phyloP scores from a whole-genome alignment of 2,329 filamentous ascomycete species.

The Talaromyces amestolkiae region DNA sequence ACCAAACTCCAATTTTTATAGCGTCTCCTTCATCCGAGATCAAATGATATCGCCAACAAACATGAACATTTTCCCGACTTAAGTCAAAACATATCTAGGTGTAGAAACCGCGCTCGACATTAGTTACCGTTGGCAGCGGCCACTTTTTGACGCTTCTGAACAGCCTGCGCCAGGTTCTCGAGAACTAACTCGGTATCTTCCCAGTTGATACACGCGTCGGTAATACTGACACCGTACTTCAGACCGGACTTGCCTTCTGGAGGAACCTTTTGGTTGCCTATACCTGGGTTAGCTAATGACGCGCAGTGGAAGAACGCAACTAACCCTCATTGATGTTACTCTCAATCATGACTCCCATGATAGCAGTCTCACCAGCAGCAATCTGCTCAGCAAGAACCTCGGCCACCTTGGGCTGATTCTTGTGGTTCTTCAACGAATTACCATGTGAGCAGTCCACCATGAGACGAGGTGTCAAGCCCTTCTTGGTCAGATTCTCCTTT shows the following conservation, averaged over 20 bases:
- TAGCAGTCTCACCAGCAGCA: slow-evolving; percentile 73
- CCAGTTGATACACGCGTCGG: slow-evolving; percentile 95
- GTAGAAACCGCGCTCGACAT: not conserved
- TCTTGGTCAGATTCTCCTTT: slow-evolving; percentile 72
- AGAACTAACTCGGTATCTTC: slow-evolving; percentile 80
- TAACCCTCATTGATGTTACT: slow-evolving; percentile 90
- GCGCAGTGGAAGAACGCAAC: slow-evolving; percentile 24
- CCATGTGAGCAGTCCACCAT: slow-evolving; percentile 99
- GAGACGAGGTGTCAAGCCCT: slow-evolving; percentile 70
- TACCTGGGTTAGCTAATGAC: not conserved
- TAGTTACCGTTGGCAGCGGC: slow-evolving; percentile 23
- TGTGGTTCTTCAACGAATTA: slow-evolving; percentile 93
- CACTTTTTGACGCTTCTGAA: slow-evolving; percentile 67
- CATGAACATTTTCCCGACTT: not conserved
- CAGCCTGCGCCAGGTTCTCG: slow-evolving; percentile 72
- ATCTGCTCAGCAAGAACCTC: slow-evolving; percentile 80
- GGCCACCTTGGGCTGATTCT: slow-evolving; percentile 94
- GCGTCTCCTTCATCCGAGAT: not conserved
- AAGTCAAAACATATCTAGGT: not conserved
- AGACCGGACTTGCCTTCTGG: slow-evolving; percentile 79
- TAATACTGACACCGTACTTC: slow-evolving; percentile 94
- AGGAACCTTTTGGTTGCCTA: slow-evolving; percentile 82
- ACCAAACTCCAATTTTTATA: not conserved
- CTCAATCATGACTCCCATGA: slow-evolving; percentile 99
- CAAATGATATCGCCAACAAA: not conserved